Conservation (phyloP, 192 early-diverging fungal genomes). For the Linderina pennispora region DNA sequence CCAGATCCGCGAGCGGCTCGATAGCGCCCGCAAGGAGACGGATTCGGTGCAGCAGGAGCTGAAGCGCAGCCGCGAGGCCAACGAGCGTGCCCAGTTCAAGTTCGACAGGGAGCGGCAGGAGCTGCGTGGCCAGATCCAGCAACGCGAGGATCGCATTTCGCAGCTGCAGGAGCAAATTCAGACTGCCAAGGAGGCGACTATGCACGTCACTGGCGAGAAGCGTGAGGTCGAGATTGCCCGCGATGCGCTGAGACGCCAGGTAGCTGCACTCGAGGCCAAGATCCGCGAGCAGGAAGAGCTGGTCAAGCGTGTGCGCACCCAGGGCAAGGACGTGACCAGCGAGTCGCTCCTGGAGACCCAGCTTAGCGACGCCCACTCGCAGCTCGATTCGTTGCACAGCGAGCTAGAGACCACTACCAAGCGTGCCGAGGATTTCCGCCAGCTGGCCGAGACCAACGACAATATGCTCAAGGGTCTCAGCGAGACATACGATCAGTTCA, state of each 20-base stretch:
- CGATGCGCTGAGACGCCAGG: constrained; percentile 43
- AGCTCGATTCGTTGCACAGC: constrained; percentile 48
- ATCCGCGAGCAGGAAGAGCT: constrained; percentile 44
- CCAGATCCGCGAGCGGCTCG: constrained; percentile 21
- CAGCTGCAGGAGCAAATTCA: constrained; percentile 16
- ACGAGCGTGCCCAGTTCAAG: constrained; percentile 22
- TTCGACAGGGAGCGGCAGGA: constrained; percentile 27
- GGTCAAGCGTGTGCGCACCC: constrained; percentile 40
- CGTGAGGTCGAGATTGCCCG: constrained; percentile 46
- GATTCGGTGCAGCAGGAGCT: constrained; percentile 24
- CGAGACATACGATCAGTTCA: constrained; percentile 63
- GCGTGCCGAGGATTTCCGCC: constrained; percentile 40
- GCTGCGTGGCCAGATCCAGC: constrained; percentile 25
- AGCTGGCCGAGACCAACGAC: constrained; percentile 52
- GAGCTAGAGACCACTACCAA: constrained; percentile 24
- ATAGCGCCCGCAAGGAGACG: constrained; percentile 13
- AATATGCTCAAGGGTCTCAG: constrained; percentile 56
- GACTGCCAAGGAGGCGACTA: constrained; percentile 38
- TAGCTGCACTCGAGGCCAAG: constrained; percentile 43
- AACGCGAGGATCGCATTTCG: constrained; percentile 17
- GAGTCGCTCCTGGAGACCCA: constrained; percentile 46
- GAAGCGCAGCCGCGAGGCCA: constrained; percentile 15
- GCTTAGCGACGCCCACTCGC: constrained; percentile 49
- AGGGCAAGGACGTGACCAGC: constrained; percentile 17
- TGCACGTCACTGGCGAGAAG: constrained; percentile 46